These are phyloP conservation scores for Ambrosiella xylebori DNA, from an alignment of 2,329 filamentous ascomycete species.

Conservation along the genomic window DNA sequence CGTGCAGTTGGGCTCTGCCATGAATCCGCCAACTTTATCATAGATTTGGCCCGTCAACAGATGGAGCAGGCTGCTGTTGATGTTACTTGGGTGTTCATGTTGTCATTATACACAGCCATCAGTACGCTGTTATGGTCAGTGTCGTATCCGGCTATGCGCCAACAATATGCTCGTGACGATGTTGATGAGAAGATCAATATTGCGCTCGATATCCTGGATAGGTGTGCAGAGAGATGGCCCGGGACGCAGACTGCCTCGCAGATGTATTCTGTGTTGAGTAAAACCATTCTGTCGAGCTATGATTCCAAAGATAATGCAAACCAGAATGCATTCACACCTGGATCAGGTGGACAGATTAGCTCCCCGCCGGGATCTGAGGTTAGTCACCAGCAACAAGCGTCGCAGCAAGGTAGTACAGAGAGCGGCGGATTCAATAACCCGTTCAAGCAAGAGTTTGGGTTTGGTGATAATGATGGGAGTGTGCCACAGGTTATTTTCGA, in stretches of 20 bases:
- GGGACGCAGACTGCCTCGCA: constrained; percentile 71
- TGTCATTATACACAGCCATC: constrained; percentile 77
- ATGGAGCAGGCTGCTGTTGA: constrained; percentile 61
- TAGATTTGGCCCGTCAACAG: constrained; percentile 64
- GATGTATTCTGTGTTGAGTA: constrained; percentile 71
- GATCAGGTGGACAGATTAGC: constrained; percentile 30
- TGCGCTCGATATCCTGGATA: constrained; percentile 61
- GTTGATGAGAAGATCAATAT: constrained; percentile 58
- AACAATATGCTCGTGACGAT: constrained; percentile 52
- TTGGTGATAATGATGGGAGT: constrained; percentile 5
- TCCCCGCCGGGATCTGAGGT: constrained; percentile 28
- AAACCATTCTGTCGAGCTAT: constrained; percentile 77
- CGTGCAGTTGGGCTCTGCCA: constrained; percentile 69
- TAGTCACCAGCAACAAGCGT: constrained; percentile 1
- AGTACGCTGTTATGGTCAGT: constrained; percentile 86
- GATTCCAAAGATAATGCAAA: constrained; percentile 34
- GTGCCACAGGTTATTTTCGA: constrained; percentile 4
- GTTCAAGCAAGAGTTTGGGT: constrained; percentile 11
- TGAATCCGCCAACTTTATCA: constrained; percentile 65
- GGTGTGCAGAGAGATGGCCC: constrained; percentile 78
- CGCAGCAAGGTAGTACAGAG: background rate
- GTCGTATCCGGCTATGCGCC: constrained; percentile 70
- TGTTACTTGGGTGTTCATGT: constrained; percentile 83
- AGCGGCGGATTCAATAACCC: constrained; percentile 1
- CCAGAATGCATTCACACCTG: constrained; percentile 25